Percentiles rank a stretch among this genome's conserved stretches.
phyloP scores from a whole-genome alignment of 306 rosid genomes.

The Ziziphus jujuba region DNA sequence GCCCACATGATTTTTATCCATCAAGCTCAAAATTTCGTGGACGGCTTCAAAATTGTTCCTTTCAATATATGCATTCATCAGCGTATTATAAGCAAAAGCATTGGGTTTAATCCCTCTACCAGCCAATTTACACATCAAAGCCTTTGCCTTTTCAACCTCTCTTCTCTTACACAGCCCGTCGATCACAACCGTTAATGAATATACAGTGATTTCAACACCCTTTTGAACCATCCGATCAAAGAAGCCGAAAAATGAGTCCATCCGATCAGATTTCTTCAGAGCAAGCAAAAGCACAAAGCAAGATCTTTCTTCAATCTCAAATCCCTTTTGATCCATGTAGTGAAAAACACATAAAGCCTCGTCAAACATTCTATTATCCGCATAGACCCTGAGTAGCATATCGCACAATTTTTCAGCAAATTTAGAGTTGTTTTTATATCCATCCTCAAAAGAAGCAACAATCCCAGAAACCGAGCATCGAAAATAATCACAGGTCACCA shows the following conservation, averaged over 20 bases:
- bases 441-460: slow-evolving; percentile 39
- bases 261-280: slow-evolving; percentile 44
- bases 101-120: slow-evolving; percentile 48
- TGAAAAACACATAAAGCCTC: slow-evolving; percentile 61
- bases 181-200: slow-evolving; percentile 63
- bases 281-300: slow-evolving; percentile 74
- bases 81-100: slow-evolving; percentile 60
- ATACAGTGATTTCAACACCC: slow-evolving; percentile 49
- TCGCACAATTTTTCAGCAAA: slow-evolving; percentile 60
- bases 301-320: slow-evolving; percentile 71
- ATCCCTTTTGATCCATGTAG: slow-evolving; percentile 35
- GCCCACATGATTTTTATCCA: slow-evolving; percentile 50
- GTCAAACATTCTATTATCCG: slow-evolving; percentile 52
- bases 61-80: slow-evolving; percentile 50
- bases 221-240: slow-evolving; percentile 60
- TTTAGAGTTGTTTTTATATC: slow-evolving; percentile 17
- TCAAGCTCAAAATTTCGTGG: slow-evolving; percentile 49
- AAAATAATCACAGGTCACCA: slow-evolving; percentile 33
- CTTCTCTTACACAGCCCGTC: slow-evolving; percentile 58
- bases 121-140: slow-evolving; percentile 51
- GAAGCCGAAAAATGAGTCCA: slow-evolving; percentile 43
- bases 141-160: slow-evolving; percentile 53
- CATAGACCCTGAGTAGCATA: slow-evolving; percentile 71
- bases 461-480: slow-evolving; percentile 24
- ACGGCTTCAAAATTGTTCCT: slow-evolving; percentile 47